Conservation (phyloP, 2,329 filamentous ascomycete genomes). For the Gaeumannomyces sp. region DNA sequence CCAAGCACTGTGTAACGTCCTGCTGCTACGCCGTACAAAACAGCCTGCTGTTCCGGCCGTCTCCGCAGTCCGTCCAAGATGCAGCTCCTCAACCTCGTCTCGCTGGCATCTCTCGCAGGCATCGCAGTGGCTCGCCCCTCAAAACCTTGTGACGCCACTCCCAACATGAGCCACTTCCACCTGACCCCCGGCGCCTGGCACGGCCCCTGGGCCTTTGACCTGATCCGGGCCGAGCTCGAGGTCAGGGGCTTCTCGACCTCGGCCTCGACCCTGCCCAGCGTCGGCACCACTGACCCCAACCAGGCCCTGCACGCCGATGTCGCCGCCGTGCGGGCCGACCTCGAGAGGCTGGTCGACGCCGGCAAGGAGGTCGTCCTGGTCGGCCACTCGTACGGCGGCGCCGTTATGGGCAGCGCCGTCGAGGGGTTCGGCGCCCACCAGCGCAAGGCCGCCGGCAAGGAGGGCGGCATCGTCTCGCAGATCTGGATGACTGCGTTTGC, state of each 20-base stretch:
- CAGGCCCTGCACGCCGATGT: slow-evolving; percentile 16
- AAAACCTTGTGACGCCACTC: neutral
- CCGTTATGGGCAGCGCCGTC: slow-evolving; percentile 11
- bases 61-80: neutral
- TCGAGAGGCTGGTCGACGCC: slow-evolving; percentile 8
- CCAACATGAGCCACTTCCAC: slow-evolving; percentile 20
- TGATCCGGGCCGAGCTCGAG: slow-evolving; percentile 24
- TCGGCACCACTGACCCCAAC: slow-evolving; percentile 24
- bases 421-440: slow-evolving; percentile 8
- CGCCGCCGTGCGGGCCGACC: slow-evolving; percentile 8
- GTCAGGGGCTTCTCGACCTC: slow-evolving; percentile 25
- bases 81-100: neutral
- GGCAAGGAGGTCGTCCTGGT: slow-evolving; percentile 13
- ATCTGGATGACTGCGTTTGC: slow-evolving; percentile 13
- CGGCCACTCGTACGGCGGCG: slow-evolving; percentile 14
- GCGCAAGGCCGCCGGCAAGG: slow-evolving; percentile 8
- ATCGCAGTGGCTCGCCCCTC: neutral
- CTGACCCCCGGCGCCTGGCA: slow-evolving; percentile 35
- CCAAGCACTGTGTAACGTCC: too few species aligned
- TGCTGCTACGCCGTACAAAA: neutral
- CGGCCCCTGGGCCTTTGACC: slow-evolving; percentile 23
- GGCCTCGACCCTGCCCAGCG: slow-evolving; percentile 25
- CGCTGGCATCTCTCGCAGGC: neutral
- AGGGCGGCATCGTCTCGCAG: slow-evolving; percentile 11
- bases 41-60: too few species aligned